Conservation (phyloP, 2,329 filamentous ascomycete genomes). For the Phyllosticta citriasiana region DNA sequence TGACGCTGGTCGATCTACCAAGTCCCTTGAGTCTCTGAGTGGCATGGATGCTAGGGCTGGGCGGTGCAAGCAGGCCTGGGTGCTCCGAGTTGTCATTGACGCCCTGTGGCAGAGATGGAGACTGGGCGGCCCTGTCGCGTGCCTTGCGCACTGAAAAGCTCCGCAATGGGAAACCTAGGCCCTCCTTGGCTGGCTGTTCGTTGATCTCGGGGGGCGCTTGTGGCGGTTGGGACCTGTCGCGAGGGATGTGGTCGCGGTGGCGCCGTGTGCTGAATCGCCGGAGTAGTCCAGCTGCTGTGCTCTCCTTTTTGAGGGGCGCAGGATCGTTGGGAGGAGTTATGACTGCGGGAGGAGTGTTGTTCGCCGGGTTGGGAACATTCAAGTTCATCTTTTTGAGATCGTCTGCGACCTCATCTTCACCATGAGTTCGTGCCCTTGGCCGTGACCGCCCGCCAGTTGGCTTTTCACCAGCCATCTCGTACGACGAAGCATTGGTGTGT, state of each 20-base stretch:
- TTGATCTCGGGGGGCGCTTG: constrained; percentile 75
- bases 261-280: constrained; percentile 85
- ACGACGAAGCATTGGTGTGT: constrained; percentile 74
- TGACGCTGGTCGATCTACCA: constrained; percentile 83
- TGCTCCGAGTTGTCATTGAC: constrained; percentile 55
- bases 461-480: constrained; percentile 83
- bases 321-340: constrained; percentile 44
- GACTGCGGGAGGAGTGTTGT: constrained; percentile 32
- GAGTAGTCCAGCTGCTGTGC: constrained; percentile 71
- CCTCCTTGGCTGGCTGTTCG: constrained; percentile 56
- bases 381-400: constrained; percentile 57
- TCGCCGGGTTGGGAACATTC: constrained; percentile 36
- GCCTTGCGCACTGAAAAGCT: constrained; percentile 74
- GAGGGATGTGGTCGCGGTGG: constrained; percentile 50
- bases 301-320: constrained; percentile 67
- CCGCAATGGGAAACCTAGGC: constrained; percentile 51
- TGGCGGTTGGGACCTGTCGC: constrained; percentile 48
- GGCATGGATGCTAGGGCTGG: constrained; percentile 50
- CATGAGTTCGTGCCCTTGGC: constrained; percentile 82
- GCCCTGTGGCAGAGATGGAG: constrained; percentile 37
- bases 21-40: constrained; percentile 56
- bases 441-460: constrained; percentile 74
- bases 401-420: constrained; percentile 81
- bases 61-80: constrained; percentile 61
- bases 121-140: constrained; percentile 42